A percentile compares a stretch with the other conserved stretches of the same genome.
phyloP scores from a whole-genome alignment of 192 early-diverging fungal species.

The Obelidium mucronatum region DNA sequence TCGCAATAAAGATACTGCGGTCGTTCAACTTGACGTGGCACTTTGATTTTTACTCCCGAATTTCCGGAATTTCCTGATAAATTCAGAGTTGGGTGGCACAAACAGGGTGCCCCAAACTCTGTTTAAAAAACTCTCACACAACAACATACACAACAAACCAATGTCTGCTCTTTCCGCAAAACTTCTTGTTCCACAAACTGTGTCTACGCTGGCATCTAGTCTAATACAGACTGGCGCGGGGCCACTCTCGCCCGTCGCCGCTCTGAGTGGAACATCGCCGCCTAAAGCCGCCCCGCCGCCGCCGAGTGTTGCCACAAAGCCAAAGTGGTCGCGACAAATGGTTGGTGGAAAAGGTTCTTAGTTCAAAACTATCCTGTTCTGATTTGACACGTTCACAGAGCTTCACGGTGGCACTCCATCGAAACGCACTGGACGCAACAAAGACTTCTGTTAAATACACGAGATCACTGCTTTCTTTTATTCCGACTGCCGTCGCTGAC shows the following conservation, averaged over 20 bases:
- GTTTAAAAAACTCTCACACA: not conserved
- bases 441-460: conserved; percentile 23
- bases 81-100: not conserved
- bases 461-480: conserved; percentile 26
- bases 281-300: not conserved
- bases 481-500: conserved; percentile 23
- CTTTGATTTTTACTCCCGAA: too few species aligned
- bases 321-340: conserved; percentile 3
- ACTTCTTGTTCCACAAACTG: not conserved
- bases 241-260: not conserved
- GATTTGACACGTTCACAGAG: conserved; percentile 11
- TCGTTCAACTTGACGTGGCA: too few species aligned
- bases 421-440: conserved; percentile 26
- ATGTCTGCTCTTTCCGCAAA: conserved; percentile 11
- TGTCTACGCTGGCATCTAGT: too few species aligned
- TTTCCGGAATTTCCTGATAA: not conserved
- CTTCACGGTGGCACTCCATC: conserved; percentile 39
- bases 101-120: not conserved
- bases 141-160: not conserved
- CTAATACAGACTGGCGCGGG: too few species aligned
- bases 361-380: not conserved
- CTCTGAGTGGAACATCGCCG: not conserved
- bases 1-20: too few species aligned
- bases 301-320: not conserved
- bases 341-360: too few species aligned